Conservation (phyloP, 2,329 filamentous ascomycete species). For the Nemania abortiva region DNA sequence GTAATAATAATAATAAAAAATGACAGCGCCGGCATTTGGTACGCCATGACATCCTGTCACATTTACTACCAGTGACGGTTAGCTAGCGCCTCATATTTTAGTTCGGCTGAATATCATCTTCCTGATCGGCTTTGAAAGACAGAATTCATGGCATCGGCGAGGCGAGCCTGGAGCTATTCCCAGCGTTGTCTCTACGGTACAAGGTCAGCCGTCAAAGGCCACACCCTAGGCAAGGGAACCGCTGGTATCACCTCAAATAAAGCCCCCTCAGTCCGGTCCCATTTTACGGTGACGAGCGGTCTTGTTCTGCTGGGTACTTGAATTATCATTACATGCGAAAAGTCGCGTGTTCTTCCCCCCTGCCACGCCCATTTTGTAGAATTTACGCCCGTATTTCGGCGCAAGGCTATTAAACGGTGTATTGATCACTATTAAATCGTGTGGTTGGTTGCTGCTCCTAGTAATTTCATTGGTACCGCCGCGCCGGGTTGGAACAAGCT, state of each 20-base stretch:
- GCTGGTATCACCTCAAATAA: slow-evolving; percentile 38
- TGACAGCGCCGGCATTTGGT: slow-evolving; percentile 17
- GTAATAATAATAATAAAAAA: slow-evolving; percentile 1
- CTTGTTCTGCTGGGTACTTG: slow-evolving; percentile 20
- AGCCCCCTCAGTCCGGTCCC: slow-evolving; percentile 31
- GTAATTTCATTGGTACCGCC: slow-evolving; percentile 22
- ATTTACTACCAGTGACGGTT: slow-evolving; percentile 1
- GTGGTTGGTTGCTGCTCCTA: slow-evolving; percentile 8
- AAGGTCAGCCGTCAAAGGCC: slow-evolving; percentile 20
- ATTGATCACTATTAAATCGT: slow-evolving; percentile 1
- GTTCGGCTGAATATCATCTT: slow-evolving; percentile 1
- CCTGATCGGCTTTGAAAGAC: slow-evolving; percentile 9
- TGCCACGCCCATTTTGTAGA: slow-evolving; percentile 15
- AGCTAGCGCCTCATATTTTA: slow-evolving; percentile 22
- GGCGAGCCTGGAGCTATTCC: slow-evolving; percentile 6
- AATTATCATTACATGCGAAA: slow-evolving; percentile 21
- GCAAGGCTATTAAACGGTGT: slow-evolving; percentile 1
- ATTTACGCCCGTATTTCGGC: slow-evolving; percentile 29
- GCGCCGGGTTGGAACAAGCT: slow-evolving; percentile 19
- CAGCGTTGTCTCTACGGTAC: background rate
- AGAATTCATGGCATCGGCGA: slow-evolving; percentile 11
- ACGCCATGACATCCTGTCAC: slow-evolving; percentile 12
- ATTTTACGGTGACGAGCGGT: slow-evolving; percentile 24
- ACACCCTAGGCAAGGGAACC: slow-evolving; percentile 33
- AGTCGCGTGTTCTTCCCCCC: slow-evolving; percentile 6